Evolutionary conservation across 768 basidiomycete species (phyloP).

Genomic region (Boletus rubropictus): DNA sequence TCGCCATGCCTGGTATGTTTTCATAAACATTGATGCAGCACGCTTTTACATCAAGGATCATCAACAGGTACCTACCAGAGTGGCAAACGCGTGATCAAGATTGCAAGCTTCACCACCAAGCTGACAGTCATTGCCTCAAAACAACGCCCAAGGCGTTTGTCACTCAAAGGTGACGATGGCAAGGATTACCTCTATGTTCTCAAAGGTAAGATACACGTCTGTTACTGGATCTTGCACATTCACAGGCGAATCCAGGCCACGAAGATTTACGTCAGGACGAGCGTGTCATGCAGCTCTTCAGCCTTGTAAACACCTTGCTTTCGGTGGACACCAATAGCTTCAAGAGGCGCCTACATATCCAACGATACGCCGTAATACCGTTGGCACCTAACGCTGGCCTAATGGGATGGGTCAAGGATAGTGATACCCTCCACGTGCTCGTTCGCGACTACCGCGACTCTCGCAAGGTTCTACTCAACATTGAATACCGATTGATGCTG

Average conservation of each 20-base stretch:
- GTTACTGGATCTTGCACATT: background rate
- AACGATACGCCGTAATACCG: slow-evolving; percentile 87
- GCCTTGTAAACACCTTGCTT: slow-evolving; percentile 91
- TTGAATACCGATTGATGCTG: slow-evolving; percentile 97
- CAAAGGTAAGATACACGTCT: slow-evolving; percentile 56
- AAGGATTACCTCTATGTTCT: slow-evolving; percentile 87
- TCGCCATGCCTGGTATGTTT: slow-evolving; percentile 85
- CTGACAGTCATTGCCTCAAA: slow-evolving; percentile 93
- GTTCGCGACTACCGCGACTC: slow-evolving; percentile 96
- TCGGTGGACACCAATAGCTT: slow-evolving; percentile 92
- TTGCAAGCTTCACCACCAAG: slow-evolving; percentile 81
- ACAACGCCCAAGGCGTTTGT: slow-evolving; percentile 87
- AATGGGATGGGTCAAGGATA: slow-evolving; percentile 92
- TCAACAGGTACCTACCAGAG: slow-evolving; percentile 82
- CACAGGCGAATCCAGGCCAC: slow-evolving; percentile 55
- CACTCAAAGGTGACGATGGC: slow-evolving; percentile 85
- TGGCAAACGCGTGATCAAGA: slow-evolving; percentile 76
- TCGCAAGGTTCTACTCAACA: slow-evolving; percentile 92
- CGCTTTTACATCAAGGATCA: background rate
- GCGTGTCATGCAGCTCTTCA: slow-evolving; percentile 97
- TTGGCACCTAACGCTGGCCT: slow-evolving; percentile 94
- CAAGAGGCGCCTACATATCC: slow-evolving; percentile 93
- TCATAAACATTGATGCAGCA: background rate
- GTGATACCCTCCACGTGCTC: slow-evolving; percentile 92
- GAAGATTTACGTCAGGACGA: slow-evolving; percentile 99